Evolutionary conservation across 768 basidiomycete species (phyloP), one percentile per base, ranked within the genome.

Genomic region (Amanita exitialis): DNA sequence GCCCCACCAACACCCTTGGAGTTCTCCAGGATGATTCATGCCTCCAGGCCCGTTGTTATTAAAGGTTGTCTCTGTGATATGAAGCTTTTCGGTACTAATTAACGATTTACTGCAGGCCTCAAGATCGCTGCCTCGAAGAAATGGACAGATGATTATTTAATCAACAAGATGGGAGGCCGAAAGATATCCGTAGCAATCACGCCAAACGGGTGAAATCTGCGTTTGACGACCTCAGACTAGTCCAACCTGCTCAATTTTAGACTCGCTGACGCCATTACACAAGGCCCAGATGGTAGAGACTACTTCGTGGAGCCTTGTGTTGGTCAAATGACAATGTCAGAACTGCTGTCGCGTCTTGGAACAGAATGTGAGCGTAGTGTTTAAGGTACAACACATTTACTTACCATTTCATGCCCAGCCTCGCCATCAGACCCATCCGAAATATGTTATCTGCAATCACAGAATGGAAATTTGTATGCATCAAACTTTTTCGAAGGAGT

Each of bases 401-500:
- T 47, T 9, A 47, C 32, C 18, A 12, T 36, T 32, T 13, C 13
- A 34, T 23, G 7, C 8, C 6, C 2, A 42, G 10, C 35, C 13
- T 23, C 18, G n/a, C 32, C 16, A 13, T 20, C 32, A 6, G 34
- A 50, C n/a, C 34, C 5, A 34, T 23, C 58, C 6, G 68, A 75
- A 38, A 74, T 85, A 13, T 66, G 72, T 56, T 95, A 95, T 63
- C 72, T 96, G 3, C 93, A 96, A 63, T 89, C 86, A 3, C 92
- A 96, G 64, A 90, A 95, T 61, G 93, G 93, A 7, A 97, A 96
- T 63, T 53, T 95, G 21, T 90, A 78, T 58, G 73, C 79, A 1
- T 62, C 58, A 56, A 58, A 59, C 23, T 73, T 69, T 58, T 76
- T 74, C 56, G 62, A 69, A 10, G 56, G 59, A 1, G 56, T 51